Base-by-base conservation (phyloP, 805 yeast genomes). In the Jamesozyma spencerorum region DNA sequence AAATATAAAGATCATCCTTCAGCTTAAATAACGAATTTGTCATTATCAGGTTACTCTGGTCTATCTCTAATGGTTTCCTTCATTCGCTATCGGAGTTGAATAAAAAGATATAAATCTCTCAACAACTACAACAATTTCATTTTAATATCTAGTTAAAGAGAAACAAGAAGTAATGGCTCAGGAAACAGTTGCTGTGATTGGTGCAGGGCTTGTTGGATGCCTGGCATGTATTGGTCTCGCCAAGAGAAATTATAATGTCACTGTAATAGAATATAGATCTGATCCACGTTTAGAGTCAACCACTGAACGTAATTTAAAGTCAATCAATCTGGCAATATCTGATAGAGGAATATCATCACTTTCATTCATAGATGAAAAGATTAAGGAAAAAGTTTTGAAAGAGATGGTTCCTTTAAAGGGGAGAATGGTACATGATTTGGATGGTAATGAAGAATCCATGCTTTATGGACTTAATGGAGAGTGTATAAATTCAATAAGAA, bases 81-180 rank as follows among this genome's bases (percentile, higher is more conserved):
- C 97, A 48, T 97, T 97, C 6, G 98, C 98, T 24, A 96, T 94
- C 22, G 98, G 97, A 54, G 97, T 78, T 0, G 97, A 97, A 48
- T 92, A 74, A 50, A 90, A 70, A 1, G 98, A 92, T 62, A 92
- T 90, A 75, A 98, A 61, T 92, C 97, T 58, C 87, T 87, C 56
- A 92, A 74, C 57, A 92, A 92, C 45, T 90, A n/a, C 97, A n/a
- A 92, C 99, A 54, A 94, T 85, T 64, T 92, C 99, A 63, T 92
- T n/a, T n/a, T n/a, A n/a, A n/a, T n/a, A n/a, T n/a, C n/a, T n/a
- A n/a, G n/a, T n/a, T n/a, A n/a, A n/a, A n/a, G n/a, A n/a, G n/a
- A n/a, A n/a, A n/a, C n/a, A n/a, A n/a, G n/a, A 6, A 22, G 26
- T 10, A 7, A 22, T 22, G 26, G 6, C 26, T 10, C 26, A 41